Conservation (phyloP, 257 asterid species). For the Ballota nigra region DNA sequence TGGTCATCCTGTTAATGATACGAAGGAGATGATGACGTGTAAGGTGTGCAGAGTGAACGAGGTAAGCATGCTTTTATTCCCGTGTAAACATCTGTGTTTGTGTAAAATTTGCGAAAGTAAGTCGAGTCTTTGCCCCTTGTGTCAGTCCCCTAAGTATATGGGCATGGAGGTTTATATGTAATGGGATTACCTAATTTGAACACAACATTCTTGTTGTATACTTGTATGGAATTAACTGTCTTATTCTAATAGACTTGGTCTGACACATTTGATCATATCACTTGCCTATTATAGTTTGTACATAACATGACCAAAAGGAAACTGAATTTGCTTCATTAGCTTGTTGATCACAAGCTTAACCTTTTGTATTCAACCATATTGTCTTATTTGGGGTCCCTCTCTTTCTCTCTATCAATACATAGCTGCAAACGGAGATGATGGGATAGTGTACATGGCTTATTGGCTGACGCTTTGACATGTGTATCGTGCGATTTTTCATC, state of each 20-base stretch:
- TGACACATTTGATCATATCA: not conserved
- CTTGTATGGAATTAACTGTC: constrained; percentile 19
- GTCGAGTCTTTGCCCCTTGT: constrained; percentile 76
- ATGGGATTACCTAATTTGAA: constrained; percentile 33
- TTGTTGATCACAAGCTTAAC: not conserved
- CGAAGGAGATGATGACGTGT: constrained; percentile 67
- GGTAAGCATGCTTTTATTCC: constrained; percentile 84
- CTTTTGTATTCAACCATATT: not conserved
- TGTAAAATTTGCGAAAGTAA: constrained; percentile 89
- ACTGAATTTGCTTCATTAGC: not conserved
- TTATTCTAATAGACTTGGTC: constrained; percentile 13
- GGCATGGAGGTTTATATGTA: constrained; percentile 91
- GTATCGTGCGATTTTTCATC: too few relatives aligned
- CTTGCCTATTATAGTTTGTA: not conserved
- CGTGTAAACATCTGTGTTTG: constrained; percentile 95
- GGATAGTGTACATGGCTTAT: too few relatives aligned
- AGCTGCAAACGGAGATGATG: too few relatives aligned
- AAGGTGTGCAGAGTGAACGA: constrained; percentile 79
- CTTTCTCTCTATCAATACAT: too few relatives aligned
- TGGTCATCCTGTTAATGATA: constrained; percentile 50
- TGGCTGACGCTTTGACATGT: too few relatives aligned
- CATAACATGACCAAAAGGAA: not conserved
- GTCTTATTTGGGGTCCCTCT: not conserved
- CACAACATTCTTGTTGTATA: constrained; percentile 23
- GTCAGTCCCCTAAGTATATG: constrained; percentile 66